phyloP scores from a whole-genome alignment of 164 flowering plant genomes.

The Tinospora cordifolia region DNA sequence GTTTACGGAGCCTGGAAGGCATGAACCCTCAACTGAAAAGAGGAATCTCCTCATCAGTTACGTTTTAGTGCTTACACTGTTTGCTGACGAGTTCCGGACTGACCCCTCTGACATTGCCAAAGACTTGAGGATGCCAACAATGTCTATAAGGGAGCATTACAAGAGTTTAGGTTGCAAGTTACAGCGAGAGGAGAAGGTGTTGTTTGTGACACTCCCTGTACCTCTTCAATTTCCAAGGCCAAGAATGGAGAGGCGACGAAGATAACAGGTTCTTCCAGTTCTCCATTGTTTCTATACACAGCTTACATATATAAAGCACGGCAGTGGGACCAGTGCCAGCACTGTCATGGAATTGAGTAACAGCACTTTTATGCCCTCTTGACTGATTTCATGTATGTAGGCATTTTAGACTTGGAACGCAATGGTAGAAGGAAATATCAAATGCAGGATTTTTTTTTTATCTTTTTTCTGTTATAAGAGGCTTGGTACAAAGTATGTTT shows the following conservation, averaged over 20 bases:
- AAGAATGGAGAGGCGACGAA: slow-evolving; percentile 13
- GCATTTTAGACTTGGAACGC: no score
- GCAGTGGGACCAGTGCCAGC: not conserved
- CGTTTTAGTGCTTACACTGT: slow-evolving; percentile 69
- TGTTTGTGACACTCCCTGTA: slow-evolving; percentile 45
- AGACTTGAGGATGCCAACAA: slow-evolving; percentile 51
- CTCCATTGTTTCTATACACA: not conserved
- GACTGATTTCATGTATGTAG: no score
- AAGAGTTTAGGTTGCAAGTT: slow-evolving; percentile 64
- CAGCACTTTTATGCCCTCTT: no score
- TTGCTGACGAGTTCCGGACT: slow-evolving; percentile 54
- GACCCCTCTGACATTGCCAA: slow-evolving; percentile 58
- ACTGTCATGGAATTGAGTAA: no score
- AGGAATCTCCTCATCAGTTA: slow-evolving; percentile 53
- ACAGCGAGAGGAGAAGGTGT: slow-evolving; percentile 16
- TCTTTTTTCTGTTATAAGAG: no score
- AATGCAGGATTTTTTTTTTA: no score
- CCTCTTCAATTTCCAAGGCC: slow-evolving; percentile 54
- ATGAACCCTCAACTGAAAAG: slow-evolving; percentile 40
- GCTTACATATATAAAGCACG: not conserved
- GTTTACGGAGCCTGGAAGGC: slow-evolving; percentile 39
- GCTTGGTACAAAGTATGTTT: no score
- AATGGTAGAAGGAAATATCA: no score
- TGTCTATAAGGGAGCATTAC: slow-evolving; percentile 35
- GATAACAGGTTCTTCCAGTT: not conserved